Base-by-base conservation (phyloP, 2,329 filamentous ascomycete species). In the Sporothrix dimorphospora region DNA sequence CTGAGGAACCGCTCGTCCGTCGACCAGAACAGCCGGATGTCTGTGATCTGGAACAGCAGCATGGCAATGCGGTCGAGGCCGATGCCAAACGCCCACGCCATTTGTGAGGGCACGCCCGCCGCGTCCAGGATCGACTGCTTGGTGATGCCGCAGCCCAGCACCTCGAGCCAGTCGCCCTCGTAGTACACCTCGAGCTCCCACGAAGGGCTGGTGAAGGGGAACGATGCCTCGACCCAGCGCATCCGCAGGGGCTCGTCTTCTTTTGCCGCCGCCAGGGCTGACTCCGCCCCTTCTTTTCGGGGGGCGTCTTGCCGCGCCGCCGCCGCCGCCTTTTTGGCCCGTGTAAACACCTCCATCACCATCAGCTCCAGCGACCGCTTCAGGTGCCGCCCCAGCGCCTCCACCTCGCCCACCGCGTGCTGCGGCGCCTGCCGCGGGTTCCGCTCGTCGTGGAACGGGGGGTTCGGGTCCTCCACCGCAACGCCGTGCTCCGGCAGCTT, bases 181-280 rank as follows among this genome's bases (percentile, higher is more conserved):
- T 95, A 98, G 85, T 93, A 94, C 11, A 99, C 94, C 79, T 99
- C 96, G 30, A 99, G 87, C 80, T 99, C 96, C 92, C 94, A 99
- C 7, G 92, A 96, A 0, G 96, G 96, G 72, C 91, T 94, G 0
- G 96, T 99, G 80, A 98, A 98, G 51, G 96, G 96, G 82, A 99
- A 99, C 82, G 96, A 98, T 1, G 96, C 94, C 81, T 98, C 95
- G 8, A 98, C 91, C 96, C 96, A 99, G 76, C 96, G 89, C 78
- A 98, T 90, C 76, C 90, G 91, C 51, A 98, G 84, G 4, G 94
- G 93, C 78, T 97, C 92, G 67, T 89, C 85, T 24, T 83, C 80
- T 75, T 83, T 85, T 70, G 83, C 77, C 5, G 83, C 77, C 5
- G 38, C 8, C 16, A 14, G 11, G 34, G n/a, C 16, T 19, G 14